phyloP scores from a whole-genome alignment of 225 moss, liverwort and hornwort genomes.

The Polytrichum commune region DNA sequence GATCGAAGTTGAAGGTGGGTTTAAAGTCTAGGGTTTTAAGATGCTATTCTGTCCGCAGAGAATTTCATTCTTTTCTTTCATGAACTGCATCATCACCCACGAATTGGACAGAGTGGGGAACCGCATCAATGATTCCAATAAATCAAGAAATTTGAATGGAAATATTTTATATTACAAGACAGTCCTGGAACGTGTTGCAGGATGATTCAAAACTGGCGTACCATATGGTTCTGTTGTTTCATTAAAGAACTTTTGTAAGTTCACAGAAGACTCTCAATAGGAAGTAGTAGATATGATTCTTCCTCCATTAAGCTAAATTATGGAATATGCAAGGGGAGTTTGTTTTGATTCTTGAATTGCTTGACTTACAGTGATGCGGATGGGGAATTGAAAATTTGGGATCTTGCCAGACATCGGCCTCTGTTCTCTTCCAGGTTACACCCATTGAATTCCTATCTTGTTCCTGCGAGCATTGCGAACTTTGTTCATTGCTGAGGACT shows the following conservation, averaged over 20 bases:
- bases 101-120: too few species aligned
- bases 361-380: slow-evolving; percentile 65
- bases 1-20: too few species aligned
- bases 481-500: background rate
- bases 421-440: slow-evolving; percentile 73
- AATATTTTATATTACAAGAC: too few species aligned
- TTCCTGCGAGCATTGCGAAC: background rate
- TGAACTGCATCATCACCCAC: too few species aligned
- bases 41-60: too few species aligned
- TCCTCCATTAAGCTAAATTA: background rate
- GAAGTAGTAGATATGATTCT: background rate
- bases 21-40: too few species aligned
- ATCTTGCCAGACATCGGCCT: slow-evolving; percentile 66
- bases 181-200: too few species aligned
- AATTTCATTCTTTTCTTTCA: too few species aligned
- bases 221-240: background rate
- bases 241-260: slow-evolving; percentile 10
- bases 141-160: too few species aligned
- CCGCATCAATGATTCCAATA: too few species aligned
- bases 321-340: background rate
- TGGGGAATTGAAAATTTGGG: slow-evolving; percentile 93
- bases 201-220: background rate
- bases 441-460: background rate
- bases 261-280: background rate
- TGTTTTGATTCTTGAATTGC: background rate